Conservation (phyloP, 1,139 yeast species). For the Scheffersomyces segobiensis region DNA sequence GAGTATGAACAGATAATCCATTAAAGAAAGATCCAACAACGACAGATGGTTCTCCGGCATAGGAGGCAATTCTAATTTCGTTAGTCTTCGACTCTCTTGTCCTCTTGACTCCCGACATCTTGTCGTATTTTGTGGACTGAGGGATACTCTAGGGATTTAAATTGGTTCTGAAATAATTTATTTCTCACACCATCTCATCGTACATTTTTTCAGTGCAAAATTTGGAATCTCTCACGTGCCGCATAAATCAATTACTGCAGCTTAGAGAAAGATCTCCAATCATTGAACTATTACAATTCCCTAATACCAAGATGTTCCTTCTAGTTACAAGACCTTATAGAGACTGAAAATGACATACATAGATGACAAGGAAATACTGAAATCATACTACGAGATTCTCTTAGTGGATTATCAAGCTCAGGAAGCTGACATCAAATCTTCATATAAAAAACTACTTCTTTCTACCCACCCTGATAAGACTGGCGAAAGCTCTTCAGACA, state of each 20-base stretch:
- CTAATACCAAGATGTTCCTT: neutral
- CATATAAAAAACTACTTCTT: conserved; percentile 63
- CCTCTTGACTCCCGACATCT: conserved; percentile 22
- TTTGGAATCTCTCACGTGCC: neutral
- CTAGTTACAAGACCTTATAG: neutral
- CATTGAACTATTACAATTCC: no score
- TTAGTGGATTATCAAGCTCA: conserved; percentile 44
- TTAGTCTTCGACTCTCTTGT: conserved; percentile 25
- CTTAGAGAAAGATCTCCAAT: neutral
- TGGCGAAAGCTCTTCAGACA: conserved; percentile 7
- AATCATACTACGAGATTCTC: conserved; percentile 51
- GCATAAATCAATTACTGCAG: neutral
- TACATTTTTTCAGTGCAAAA: neutral
- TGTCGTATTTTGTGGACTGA: neutral
- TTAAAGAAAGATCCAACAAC: conserved; percentile 67
- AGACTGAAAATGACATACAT: neutral
- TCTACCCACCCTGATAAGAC: conserved; percentile 75
- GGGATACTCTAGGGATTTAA: neutral
- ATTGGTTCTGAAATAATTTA: conserved; percentile 1
- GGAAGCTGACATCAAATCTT: conserved; percentile 49
- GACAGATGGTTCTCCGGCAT: conserved; percentile 35
- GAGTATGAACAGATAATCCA: conserved; percentile 64
- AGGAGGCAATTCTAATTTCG: conserved; percentile 31
- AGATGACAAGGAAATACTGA: neutral
- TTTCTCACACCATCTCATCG: conserved; percentile 9